These are phyloP conservation scores for Xylaria multiplex DNA, from an alignment of 2,329 filamentous ascomycete genomes.

Conservation along the genomic window DNA sequence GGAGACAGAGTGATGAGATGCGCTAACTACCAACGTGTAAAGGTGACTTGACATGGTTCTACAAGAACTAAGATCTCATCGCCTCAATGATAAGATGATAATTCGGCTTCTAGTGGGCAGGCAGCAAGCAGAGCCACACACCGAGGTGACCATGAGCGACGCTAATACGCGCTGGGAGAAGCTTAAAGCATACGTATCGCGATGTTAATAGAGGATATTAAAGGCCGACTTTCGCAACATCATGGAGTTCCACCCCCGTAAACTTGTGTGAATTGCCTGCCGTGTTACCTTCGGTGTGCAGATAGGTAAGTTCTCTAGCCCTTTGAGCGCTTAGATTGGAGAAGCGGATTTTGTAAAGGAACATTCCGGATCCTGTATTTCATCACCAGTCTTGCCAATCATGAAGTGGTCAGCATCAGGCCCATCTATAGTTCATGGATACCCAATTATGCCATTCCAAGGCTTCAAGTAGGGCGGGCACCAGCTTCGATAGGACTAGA, in stretches of 20 bases:
- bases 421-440: slow-evolving; percentile 4
- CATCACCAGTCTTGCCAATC: slow-evolving; percentile 2
- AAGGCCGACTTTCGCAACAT: slow-evolving; percentile 11
- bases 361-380: slow-evolving; percentile 2
- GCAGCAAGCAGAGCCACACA: slow-evolving; percentile 35
- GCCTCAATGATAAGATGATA: slow-evolving; percentile 28
- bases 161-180: slow-evolving; percentile 19
- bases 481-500: slow-evolving; percentile 25
- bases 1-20: slow-evolving; percentile 14
- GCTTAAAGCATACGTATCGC: slow-evolving; percentile 15
- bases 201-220: slow-evolving; percentile 5
- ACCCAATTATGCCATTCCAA: slow-evolving; percentile 20
- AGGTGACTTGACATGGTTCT: slow-evolving; percentile 24
- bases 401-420: slow-evolving; percentile 21
- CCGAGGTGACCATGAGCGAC: slow-evolving; percentile 16
- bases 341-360: slow-evolving; percentile 1
- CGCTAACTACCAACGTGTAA: slow-evolving; percentile 8
- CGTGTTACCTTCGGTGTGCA: slow-evolving; percentile 32
- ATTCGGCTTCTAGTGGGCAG: slow-evolving; percentile 24
- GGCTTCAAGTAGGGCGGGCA: slow-evolving; percentile 32
- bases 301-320: slow-evolving; percentile 7
- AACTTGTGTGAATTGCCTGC: slow-evolving; percentile 25
- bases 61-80: slow-evolving; percentile 30
- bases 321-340: slow-evolving; percentile 13
- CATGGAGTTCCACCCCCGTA: slow-evolving; percentile 22